Conservation (phyloP, 129 eudicot species). For the Helichrysum umbraculigerum region DNA sequence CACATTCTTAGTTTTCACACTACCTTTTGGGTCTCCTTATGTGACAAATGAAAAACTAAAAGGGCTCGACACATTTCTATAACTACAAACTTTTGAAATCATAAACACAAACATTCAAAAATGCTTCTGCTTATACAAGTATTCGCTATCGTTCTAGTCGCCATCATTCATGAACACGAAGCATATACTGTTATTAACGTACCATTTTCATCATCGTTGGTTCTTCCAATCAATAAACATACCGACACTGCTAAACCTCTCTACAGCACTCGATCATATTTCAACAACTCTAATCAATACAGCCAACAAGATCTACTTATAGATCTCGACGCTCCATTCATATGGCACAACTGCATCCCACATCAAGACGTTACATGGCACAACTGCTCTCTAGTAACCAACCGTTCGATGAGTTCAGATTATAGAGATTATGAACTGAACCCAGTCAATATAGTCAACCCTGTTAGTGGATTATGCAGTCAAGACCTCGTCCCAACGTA, state of each 20-base stretch:
- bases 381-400: conserved; percentile 4
- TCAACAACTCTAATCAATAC: background rate
- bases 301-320: background rate
- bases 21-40: conserved; percentile 1
- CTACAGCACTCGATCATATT: background rate
- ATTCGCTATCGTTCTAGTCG: conserved; percentile 4
- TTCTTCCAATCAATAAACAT: conserved; percentile 15
- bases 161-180: background rate
- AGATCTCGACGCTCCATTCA: conserved; percentile 23
- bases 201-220: background rate
- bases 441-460: conserved; percentile 9
- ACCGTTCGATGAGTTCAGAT: background rate
- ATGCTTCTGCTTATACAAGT: conserved; percentile 6
- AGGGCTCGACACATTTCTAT: background rate
- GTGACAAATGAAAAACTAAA: background rate
- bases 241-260: conserved; percentile 19
- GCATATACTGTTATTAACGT: background rate
- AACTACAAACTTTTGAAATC: background rate
- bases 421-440: conserved; percentile 5
- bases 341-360: conserved; percentile 4
- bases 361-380: conserved; percentile 1
- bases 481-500: background rate
- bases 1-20: background rate
- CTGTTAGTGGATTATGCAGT: background rate
- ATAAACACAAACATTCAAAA: background rate